Conservation (phyloP, 371 early-diverging fungal genomes). For the Mucor racemosus region DNA sequence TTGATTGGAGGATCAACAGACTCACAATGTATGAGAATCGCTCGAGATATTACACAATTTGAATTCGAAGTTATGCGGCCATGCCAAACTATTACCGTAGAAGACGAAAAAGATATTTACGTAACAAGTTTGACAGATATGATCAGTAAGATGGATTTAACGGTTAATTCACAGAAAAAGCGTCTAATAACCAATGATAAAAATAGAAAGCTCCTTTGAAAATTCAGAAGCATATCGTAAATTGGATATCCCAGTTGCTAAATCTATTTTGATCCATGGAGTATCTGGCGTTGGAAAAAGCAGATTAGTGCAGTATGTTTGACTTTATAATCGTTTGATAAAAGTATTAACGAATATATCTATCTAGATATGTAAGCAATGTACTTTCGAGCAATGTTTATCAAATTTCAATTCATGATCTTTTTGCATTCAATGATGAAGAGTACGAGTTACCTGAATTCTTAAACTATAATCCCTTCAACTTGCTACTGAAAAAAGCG, state of each 20-base stretch:
- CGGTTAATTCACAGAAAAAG: too few species aligned
- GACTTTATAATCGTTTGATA: too few species aligned
- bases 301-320: constrained; percentile 37
- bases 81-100: neutral
- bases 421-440: constrained; percentile 37
- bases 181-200: too few species aligned
- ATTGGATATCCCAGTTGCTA: constrained; percentile 42
- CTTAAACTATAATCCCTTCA: constrained; percentile 37
- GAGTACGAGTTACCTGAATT: constrained; percentile 35
- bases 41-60: neutral
- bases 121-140: constrained; percentile 25
- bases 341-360: too few species aligned
- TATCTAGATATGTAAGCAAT: constrained; percentile 20
- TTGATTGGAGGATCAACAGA: neutral
- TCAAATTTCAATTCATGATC: constrained; percentile 32
- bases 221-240: constrained; percentile 30
- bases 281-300: constrained; percentile 48
- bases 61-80: neutral
- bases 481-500: constrained; percentile 29
- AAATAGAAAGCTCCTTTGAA: constrained; percentile 31
- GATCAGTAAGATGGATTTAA: constrained; percentile 29
- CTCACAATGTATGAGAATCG: neutral
- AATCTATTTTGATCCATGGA: constrained; percentile 50
- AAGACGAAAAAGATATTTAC: constrained; percentile 22
- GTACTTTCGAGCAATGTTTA: constrained; percentile 17